Conservation (phyloP, 257 asterid genomes). For the Lavandula angustifolia region DNA sequence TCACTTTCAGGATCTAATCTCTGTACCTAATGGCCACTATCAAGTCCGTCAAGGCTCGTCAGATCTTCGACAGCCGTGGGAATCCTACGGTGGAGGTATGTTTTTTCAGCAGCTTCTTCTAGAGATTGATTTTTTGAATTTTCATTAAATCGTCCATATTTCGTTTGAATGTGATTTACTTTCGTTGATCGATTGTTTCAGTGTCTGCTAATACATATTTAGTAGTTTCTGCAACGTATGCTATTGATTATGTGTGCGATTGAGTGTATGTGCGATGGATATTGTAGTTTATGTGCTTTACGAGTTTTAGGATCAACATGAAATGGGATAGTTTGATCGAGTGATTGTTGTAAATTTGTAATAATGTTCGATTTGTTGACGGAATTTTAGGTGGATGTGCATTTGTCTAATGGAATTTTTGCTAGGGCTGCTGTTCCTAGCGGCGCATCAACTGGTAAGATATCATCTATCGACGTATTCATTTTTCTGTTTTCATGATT, state of each 20-base stretch:
- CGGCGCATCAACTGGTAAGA: conserved; percentile 90
- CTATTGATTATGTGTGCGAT: too few relatives aligned
- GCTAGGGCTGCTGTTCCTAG: conserved; percentile 95
- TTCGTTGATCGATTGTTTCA: not conserved
- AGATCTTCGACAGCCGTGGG: conserved; percentile 97
- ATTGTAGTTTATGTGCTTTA: not conserved
- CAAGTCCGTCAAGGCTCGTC: conserved; percentile 80
- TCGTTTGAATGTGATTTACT: not conserved
- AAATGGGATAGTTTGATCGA: not conserved
- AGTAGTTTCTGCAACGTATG: too few relatives aligned
- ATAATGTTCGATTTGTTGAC: not conserved
- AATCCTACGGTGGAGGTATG: conserved; percentile 93
- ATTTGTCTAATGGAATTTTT: conserved; percentile 51
- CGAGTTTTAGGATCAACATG: not conserved
- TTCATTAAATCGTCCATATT: not conserved
- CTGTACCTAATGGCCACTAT: conserved; percentile 59
- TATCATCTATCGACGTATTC: conserved; percentile 13
- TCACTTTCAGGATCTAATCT: conserved; percentile 27
- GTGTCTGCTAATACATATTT: too few relatives aligned
- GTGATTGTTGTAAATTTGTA: conserved; percentile 13
- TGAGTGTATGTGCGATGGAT: not conserved
- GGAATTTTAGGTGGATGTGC: conserved; percentile 60
- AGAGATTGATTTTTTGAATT: conserved; percentile 18
- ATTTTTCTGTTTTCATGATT: not conserved
- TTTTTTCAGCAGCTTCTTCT: conserved; percentile 19